phyloP scores from a whole-genome alignment of 169 alveolate species.

The Toxoplasma gondii region DNA sequence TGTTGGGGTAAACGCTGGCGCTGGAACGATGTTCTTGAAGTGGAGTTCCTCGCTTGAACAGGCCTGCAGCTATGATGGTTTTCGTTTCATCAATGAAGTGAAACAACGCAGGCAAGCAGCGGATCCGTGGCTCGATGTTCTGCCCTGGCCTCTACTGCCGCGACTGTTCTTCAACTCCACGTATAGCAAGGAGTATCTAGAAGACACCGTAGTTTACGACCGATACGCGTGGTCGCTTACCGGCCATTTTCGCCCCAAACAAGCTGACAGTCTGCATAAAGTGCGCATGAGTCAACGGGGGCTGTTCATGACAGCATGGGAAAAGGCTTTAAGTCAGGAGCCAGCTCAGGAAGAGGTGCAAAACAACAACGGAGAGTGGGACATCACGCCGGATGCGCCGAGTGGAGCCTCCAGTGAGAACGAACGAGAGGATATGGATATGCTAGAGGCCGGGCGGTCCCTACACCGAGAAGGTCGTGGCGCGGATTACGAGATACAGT shows the following conservation, averaged over 20 bases:
- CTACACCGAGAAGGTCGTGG: background rate
- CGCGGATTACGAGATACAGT: background rate
- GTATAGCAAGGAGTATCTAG: background rate
- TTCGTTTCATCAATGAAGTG: background rate
- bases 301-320: background rate
- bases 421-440: background rate
- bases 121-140: background rate
- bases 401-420: background rate
- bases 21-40: background rate
- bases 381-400: background rate
- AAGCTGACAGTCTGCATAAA: background rate
- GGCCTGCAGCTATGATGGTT: slow-evolving; percentile 12
- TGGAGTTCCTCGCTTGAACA: slow-evolving; percentile 4
- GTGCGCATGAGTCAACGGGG: slow-evolving; percentile 7
- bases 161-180: background rate
- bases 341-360: background rate
- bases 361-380: background rate
- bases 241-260: background rate
- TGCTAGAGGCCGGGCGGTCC: background rate
- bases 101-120: background rate
- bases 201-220: background rate
- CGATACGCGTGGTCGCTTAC: slow-evolving; percentile 2
- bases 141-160: slow-evolving; percentile 13
- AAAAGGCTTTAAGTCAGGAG: background rate
- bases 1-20: background rate